Conservation (phyloP, 2,329 filamentous ascomycete species). For the Xylaria hypoxylon region DNA sequence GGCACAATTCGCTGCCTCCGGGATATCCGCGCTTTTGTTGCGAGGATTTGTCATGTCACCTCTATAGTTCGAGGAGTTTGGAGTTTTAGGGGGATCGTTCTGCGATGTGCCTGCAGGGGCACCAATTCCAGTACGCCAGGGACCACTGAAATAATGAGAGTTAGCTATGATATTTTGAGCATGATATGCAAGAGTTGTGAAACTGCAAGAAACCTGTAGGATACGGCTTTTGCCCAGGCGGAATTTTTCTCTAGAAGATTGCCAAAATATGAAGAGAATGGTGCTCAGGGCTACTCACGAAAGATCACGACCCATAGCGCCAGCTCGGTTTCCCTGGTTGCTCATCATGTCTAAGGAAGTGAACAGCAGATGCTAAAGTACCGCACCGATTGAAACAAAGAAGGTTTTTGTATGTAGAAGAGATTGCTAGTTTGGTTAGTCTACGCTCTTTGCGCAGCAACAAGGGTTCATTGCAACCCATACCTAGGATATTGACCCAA, state of each 20-base stretch:
- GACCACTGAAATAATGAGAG: not conserved
- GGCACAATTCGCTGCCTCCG: conserved; percentile 26
- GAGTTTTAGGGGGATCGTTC: not conserved
- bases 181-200: no score
- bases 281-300: not conserved
- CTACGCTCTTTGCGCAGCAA: no score
- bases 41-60: conserved; percentile 30
- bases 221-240: not conserved
- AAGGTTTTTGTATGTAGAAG: no score
- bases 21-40: conserved; percentile 27
- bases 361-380: not conserved
- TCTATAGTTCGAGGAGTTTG: conserved; percentile 26
- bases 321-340: not conserved
- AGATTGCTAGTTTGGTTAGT: no score
- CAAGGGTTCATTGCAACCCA: no score
- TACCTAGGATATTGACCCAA: no score
- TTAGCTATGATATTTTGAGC: not conserved
- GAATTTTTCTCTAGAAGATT: not conserved
- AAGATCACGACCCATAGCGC: conserved; percentile 11
- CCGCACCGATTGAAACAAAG: no score
- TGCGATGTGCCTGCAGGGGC: not conserved
- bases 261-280: not conserved
- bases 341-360: not conserved
- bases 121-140: conserved; percentile 9
- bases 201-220: not conserved